Conservation (phyloP, 108 stramenopile genomes). For the Pseudonitzschia delicatissima region DNA sequence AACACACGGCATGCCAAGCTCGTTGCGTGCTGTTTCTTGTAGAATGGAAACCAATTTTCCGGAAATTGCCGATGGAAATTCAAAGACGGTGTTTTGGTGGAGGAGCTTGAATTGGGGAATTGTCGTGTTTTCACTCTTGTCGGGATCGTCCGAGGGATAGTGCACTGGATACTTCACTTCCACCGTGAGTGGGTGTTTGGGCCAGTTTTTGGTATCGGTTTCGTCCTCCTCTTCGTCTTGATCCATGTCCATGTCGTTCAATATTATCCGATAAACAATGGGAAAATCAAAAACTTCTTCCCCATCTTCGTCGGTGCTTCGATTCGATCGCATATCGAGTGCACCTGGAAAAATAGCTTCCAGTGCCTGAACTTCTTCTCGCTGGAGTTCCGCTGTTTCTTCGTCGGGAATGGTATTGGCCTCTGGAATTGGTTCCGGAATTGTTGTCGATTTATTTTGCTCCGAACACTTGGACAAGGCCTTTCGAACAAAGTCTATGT, state of each 20-base stretch:
- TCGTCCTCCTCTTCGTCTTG: background rate
- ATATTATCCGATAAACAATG: slow-evolving; percentile 53
- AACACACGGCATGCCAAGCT: slow-evolving; percentile 70
- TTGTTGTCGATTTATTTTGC: background rate
- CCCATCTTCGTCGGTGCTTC: slow-evolving; percentile 18
- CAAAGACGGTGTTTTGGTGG: slow-evolving; percentile 68
- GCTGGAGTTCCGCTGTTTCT: slow-evolving; percentile 55
- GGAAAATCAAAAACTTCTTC: slow-evolving; percentile 42
- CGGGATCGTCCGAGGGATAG: slow-evolving; percentile 50
- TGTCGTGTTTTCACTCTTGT: background rate
- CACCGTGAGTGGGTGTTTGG: slow-evolving; percentile 51
- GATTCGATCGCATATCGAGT: slow-evolving; percentile 46
- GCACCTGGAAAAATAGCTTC: slow-evolving; percentile 68
- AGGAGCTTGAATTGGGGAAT: slow-evolving; percentile 44
- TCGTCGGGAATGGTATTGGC: slow-evolving; percentile 45
- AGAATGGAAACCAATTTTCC: slow-evolving; percentile 38
- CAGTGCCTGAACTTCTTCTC: slow-evolving; percentile 69
- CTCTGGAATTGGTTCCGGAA: background rate
- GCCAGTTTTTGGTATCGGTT: slow-evolving; percentile 46
- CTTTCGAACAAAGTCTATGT: slow-evolving; percentile 44
- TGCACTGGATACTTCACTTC: slow-evolving; percentile 53
- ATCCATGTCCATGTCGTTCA: slow-evolving; percentile 33
- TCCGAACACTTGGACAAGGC: background rate
- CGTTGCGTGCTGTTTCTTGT: slow-evolving; percentile 35
- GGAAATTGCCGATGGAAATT: slow-evolving; percentile 45